Base-by-base conservation (phyloP, 257 asterid species). In the Osmanthus fragrans region DNA sequence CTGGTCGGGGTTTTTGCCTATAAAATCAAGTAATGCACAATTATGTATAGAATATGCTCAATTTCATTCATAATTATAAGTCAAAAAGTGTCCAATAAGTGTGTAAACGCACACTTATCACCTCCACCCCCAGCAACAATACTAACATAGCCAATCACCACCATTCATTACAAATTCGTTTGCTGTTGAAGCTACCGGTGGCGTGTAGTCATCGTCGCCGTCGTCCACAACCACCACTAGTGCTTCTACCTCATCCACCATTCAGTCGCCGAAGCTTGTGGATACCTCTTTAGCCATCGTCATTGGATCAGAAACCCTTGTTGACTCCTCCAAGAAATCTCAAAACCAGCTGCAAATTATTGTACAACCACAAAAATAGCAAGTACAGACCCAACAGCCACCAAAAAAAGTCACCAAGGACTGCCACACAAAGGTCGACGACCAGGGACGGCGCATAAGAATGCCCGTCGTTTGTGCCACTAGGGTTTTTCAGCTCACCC, bases 391-490 rank as follows among this genome's bases (percentile, higher is more conserved):
- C 4, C 82, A 54, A 23, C 85, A 42, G 40, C 89, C 86, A 0
- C 68, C 85, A 15, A 90, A 92, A 73, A 90, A 86, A 79, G 76
- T 88, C 5, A 89, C 96, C 0, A 90, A 90, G 65, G 97, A 92
- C 85, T 91, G 97, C n/a, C 96, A 92, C 86, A 92, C 97, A 0
- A 92, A 92, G 42, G 97, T 92, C 49, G 96, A 92, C 81, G 97
- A 96, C 2, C 80, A 94, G 6, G 96, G 97, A 39, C 83, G 97
- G 74, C 96, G 97, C 64, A 90, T 92, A 70, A 89, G 97, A 69
- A 90, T 92, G 97, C 97, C 97, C 71, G 96, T 93, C 3, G 86
- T 90, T 0, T 92, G 97, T 60, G 97, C 97, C 0, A 96, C 96
- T 33, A 85, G 97, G 82, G 96, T 92, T 33, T 92, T 92, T 33